These are phyloP conservation scores for Chrysosporium keratinophilum DNA, from an alignment of 2,329 filamentous ascomycete genomes.

Conservation along the genomic window DNA sequence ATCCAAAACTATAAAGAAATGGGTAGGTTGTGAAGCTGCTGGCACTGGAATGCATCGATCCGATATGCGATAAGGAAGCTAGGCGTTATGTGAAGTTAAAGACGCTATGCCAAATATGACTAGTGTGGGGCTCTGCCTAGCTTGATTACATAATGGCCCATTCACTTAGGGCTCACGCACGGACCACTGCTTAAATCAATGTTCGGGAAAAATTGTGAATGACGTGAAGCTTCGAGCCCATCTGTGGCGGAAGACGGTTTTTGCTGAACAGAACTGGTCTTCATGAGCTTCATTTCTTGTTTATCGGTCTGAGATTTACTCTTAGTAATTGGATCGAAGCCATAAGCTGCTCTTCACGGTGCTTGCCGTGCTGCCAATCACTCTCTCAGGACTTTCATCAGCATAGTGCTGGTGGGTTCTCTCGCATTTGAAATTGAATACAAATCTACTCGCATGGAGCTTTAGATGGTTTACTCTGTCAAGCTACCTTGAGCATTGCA, in stretches of 20 bases:
- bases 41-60: too few relatives aligned
- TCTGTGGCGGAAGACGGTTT: not conserved
- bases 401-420: conserved; percentile 9
- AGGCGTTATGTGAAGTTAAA: too few relatives aligned
- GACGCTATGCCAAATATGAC: not conserved
- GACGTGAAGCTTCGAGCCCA: not conserved
- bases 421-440: not conserved
- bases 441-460: not conserved
- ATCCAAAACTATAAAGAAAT: not conserved
- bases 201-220: conserved; percentile 1
- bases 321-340: not conserved
- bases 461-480: conserved; percentile 2
- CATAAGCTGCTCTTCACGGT: not conserved
- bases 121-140: not conserved
- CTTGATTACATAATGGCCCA: not conserved
- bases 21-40: not conserved
- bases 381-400: not conserved
- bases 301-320: not conserved
- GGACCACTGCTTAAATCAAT: conserved; percentile 8
- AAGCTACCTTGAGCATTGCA: conserved; percentile 12
- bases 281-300: not conserved
- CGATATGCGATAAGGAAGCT: too few relatives aligned
- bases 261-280: not conserved
- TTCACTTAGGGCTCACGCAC: not conserved
- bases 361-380: not conserved